Base-by-base conservation (phyloP, 1,284 basidiomycete genomes). In the Cryptococcus neoformans region DNA sequence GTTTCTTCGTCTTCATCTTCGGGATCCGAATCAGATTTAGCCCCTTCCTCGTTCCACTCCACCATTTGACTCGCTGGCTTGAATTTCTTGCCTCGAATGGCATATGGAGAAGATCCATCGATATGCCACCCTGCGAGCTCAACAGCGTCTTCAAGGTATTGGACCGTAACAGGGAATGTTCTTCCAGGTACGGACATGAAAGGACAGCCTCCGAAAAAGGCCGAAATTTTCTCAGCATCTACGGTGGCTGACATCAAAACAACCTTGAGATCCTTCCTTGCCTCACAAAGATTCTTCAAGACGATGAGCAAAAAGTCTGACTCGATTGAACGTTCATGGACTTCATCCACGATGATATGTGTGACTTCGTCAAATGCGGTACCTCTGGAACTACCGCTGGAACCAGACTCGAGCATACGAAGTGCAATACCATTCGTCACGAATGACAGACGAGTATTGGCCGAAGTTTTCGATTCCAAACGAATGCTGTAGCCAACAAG, bases 241-340 rank as follows among this genome's bases (percentile, higher is more conserved):
- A 98, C 82, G 0, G 96, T 99, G 0, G 96, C 96, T 28, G 93
- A 97, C 96, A 99, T 99, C 54, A 99, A 83, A 38, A 99, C 85
- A 37, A 99, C 85, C 77, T 91, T 95, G 51, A 99, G 81, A 66
- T 95, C 87, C 47, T 86, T 84, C 21, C 92, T 84, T 62, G 88
- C 85, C 53, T 83, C 78, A 47, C 98, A 76, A 17, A 99, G 79
- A n/a, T 90, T 88, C 77, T 93, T 94, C 56, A 99, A 82, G 8
- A 98, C 92, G 68, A 99, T 93, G 21, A 99, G 81, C 35, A 99
- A 82, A 79, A 99, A 99, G 76, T 99, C 96, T 0, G 92, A 94
- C 73, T 99, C 95, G 65, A 99, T 98, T 3, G 88, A 92, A 11
- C 96, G 87, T 78, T 99, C 96, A 71, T 99, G 92, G 51, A 92